Evolutionary conservation across 768 basidiomycete genomes (phyloP).

Genomic region (Cystobasidium onofrii): DNA sequence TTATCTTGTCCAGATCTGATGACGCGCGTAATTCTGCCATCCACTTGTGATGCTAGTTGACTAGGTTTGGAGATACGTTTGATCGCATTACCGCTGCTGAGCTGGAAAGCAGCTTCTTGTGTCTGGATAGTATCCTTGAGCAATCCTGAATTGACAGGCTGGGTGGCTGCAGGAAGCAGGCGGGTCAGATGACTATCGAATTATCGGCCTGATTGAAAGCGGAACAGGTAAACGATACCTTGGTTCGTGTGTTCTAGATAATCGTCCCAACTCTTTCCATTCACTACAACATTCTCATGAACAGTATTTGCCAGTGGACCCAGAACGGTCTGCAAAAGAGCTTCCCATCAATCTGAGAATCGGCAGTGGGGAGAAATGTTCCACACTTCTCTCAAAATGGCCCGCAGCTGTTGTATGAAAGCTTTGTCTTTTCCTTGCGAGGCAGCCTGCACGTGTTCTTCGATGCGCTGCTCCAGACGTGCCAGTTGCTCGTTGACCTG

Average conservation of each 20-base stretch:
- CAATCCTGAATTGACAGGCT: background rate
- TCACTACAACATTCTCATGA: background rate
- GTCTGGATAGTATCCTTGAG: background rate
- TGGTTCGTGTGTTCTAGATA: background rate
- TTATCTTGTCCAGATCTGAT: background rate
- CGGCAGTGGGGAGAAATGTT: no score
- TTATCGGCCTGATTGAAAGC: background rate
- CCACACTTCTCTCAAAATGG: background rate
- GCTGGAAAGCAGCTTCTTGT: conserved; percentile 7
- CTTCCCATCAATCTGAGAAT: background rate
- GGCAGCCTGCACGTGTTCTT: background rate
- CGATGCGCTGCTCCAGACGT: background rate
- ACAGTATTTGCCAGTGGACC: background rate
- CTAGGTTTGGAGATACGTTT: background rate
- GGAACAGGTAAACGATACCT: background rate
- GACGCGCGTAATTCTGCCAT: background rate
- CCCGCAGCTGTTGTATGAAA: background rate
- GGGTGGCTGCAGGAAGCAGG: background rate
- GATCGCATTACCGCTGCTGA: background rate
- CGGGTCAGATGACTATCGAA: background rate
- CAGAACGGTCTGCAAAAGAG: background rate
- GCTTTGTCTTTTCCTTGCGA: background rate
- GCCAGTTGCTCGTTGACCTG: background rate
- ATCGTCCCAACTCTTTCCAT: background rate
- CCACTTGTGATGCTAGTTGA: background rate